Conservation (phyloP, 2,329 filamentous ascomycete species). For the Beauveria medogensis region DNA sequence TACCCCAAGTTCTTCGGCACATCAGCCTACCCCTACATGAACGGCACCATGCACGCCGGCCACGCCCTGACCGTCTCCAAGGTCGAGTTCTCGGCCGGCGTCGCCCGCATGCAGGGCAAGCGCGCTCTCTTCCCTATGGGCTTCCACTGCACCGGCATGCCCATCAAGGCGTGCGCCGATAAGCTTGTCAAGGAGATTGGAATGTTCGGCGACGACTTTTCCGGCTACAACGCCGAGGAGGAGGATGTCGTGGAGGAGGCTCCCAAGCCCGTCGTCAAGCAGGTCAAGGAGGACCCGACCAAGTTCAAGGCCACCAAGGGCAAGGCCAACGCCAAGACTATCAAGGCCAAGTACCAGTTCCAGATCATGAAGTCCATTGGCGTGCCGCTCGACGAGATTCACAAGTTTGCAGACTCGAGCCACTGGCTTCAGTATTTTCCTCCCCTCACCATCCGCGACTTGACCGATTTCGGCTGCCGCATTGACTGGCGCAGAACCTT, state of each 20-base stretch:
- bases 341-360: conserved; percentile 92
- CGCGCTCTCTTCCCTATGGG: conserved; percentile 81
- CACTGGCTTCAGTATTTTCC: conserved; percentile 91
- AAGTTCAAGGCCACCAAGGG: conserved; percentile 92
- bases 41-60: conserved; percentile 80
- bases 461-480: conserved; percentile 74
- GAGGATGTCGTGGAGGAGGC: conserved; percentile 42
- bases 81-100: conserved; percentile 84
- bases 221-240: conserved; percentile 60
- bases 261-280: conserved; percentile 48
- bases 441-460: conserved; percentile 53
- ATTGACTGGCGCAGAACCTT: conserved; percentile 92
- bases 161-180: conserved; percentile 95
- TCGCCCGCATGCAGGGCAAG: conserved; percentile 85
- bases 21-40: conserved; percentile 60
- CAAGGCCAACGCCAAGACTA: conserved; percentile 82
- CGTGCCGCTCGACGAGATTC: conserved; percentile 79
- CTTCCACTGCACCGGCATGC: conserved; percentile 91
- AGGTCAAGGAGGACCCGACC: conserved; percentile 71
- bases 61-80: conserved; percentile 90
- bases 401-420: conserved; percentile 83
- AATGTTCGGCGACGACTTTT: conserved; percentile 81
- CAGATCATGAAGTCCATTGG: conserved; percentile 92
- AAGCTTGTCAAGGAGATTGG: conserved; percentile 87
- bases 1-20: conserved; percentile 83